These are phyloP conservation scores for Pseudogymnoascus sp. DNA, from an alignment of 2,329 filamentous ascomycete species.

Conservation along the genomic window DNA sequence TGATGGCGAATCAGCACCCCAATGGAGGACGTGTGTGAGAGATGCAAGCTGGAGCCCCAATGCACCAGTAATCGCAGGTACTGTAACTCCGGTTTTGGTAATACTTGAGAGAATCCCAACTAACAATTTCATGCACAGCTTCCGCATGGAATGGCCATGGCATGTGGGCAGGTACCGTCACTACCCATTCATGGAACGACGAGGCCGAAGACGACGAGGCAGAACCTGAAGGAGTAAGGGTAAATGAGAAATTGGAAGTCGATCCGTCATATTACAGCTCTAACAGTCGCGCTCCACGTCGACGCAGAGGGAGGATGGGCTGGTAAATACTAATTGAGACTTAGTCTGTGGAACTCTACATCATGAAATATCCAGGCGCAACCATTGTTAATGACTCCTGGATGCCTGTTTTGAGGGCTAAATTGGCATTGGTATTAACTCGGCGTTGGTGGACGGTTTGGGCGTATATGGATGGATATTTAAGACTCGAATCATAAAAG, in stretches of 20 bases:
- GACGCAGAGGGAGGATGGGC: background rate
- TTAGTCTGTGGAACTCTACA: background rate
- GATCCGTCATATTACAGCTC: conserved; percentile 15
- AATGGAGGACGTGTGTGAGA: conserved; percentile 60
- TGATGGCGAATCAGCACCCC: conserved; percentile 12
- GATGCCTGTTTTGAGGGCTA: background rate
- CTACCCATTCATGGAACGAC: conserved; percentile 60
- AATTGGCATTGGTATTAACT: background rate
- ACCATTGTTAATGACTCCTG: background rate
- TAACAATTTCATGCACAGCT: conserved; percentile 33
- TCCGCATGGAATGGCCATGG: conserved; percentile 65
- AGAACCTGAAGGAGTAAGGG: conserved; percentile 35
- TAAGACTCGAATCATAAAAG: background rate
- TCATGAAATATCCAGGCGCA: background rate
- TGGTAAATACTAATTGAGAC: background rate
- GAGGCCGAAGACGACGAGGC: conserved; percentile 49
- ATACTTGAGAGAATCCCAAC: background rate
- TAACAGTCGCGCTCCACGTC: background rate
- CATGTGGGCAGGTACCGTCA: conserved; percentile 55
- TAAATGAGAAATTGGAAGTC: conserved; percentile 33
- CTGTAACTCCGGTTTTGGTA: conserved; percentile 8
- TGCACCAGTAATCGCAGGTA: conserved; percentile 51
- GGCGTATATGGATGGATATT: background rate
- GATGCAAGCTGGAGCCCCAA: conserved; percentile 67
- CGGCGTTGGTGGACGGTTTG: background rate